Evolutionary conservation across 805 yeast species (phyloP).

Genomic region (Helenozyma rhizophorensis): DNA sequence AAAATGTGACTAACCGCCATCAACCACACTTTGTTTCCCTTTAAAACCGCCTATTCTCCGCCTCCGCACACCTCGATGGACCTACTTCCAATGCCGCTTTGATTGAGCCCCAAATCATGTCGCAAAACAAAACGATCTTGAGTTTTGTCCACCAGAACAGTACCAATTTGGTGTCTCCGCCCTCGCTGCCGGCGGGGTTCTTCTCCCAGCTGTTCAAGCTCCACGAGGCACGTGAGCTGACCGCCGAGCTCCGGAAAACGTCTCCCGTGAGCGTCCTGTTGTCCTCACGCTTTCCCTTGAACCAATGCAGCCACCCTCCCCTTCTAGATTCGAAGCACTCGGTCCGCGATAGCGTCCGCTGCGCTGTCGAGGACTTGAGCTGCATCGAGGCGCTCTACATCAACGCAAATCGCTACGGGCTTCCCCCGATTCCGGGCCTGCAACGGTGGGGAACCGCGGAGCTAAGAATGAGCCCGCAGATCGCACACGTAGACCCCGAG

Average conservation of each 20-base stretch:
- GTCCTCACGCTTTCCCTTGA: slow-evolving; percentile 6
- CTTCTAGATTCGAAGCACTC: slow-evolving; percentile 9
- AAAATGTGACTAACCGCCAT: no score
- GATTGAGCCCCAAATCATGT: no score
- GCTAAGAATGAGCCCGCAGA: no score
- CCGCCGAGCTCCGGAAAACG: neutral
- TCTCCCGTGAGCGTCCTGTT: neutral
- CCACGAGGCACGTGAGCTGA: neutral
- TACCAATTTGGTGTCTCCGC: neutral
- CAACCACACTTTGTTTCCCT: no score
- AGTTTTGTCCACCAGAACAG: slow-evolving; percentile 11
- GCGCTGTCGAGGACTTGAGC: slow-evolving; percentile 3
- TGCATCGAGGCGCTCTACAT: neutral
- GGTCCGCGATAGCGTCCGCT: slow-evolving; percentile 5
- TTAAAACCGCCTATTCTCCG: no score
- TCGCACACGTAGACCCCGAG: no score
- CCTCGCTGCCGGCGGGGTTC: no score
- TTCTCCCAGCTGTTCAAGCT: no score
- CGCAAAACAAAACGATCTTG: slow-evolving; percentile 7
- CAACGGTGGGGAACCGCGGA: no score
- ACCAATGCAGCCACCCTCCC: slow-evolving; percentile 8
- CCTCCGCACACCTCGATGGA: no score
- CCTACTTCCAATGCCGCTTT: no score
- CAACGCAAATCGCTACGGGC: neutral
- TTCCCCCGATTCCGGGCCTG: no score